phyloP scores from a whole-genome alignment of 176 grass and related monocot species.

The Raddia distichophylla region DNA sequence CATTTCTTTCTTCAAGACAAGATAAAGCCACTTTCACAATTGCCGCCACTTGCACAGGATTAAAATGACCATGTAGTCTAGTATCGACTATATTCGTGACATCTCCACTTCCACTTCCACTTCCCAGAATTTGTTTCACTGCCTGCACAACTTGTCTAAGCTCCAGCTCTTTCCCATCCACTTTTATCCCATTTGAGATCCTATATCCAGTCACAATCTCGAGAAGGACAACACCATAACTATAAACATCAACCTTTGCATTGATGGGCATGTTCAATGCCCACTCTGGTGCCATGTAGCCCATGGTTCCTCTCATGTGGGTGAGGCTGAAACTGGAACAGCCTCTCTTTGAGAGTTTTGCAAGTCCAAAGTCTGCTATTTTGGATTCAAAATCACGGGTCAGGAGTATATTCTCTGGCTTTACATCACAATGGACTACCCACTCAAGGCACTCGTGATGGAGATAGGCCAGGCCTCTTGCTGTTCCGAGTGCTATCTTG shows the following conservation, averaged over 20 bases:
- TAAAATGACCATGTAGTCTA: conserved; percentile 48
- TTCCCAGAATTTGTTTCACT: conserved; percentile 37
- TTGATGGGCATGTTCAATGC: conserved; percentile 49
- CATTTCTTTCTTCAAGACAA: conserved; percentile 63
- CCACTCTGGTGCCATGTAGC: conserved; percentile 84
- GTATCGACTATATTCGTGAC: conserved; percentile 51
- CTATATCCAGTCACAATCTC: conserved; percentile 60
- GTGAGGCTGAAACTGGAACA: conserved; percentile 41
- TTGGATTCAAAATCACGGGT: conserved; percentile 70
- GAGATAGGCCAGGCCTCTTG: conserved; percentile 71
- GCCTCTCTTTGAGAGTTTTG: conserved; percentile 62
- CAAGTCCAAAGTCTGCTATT: conserved; percentile 77
- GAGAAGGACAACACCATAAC: conserved; percentile 61
- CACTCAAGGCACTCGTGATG: conserved; percentile 88
- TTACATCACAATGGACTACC: conserved; percentile 81
- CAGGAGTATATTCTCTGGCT: conserved; percentile 83
- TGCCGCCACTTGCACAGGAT: conserved; percentile 40
- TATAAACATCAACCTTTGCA: conserved; percentile 68
- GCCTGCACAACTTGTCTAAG: conserved; percentile 40
- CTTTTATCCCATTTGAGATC: conserved; percentile 46
- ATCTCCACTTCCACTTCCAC: conserved; percentile 23
- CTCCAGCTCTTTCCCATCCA: conserved; percentile 29
- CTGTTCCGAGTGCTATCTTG: conserved; percentile 68
- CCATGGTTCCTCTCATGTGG: conserved; percentile 68
- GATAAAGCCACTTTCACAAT: conserved; percentile 47